Evolutionary conservation across 768 basidiomycete species (phyloP).

Genomic region (Pleurotus cornucopiae): DNA sequence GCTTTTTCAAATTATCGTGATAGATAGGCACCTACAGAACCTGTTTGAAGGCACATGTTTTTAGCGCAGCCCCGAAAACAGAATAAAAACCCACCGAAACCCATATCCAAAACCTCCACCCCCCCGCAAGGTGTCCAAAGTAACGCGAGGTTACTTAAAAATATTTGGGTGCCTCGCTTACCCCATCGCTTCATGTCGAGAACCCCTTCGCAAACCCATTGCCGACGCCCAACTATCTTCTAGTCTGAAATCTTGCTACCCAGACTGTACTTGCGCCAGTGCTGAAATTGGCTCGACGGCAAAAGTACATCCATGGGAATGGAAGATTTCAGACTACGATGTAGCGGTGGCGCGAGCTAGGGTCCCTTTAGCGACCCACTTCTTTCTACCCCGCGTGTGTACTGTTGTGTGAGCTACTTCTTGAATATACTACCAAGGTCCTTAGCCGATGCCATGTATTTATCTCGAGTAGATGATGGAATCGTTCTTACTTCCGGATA

Average conservation of each 20-base stretch:
- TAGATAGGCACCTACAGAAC: neutral
- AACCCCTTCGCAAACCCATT: too few species aligned
- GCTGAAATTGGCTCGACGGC: neutral
- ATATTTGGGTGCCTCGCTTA: too few species aligned
- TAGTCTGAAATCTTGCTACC: constrained; percentile 6
- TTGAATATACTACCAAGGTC: too few species aligned
- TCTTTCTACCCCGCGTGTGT: too few species aligned
- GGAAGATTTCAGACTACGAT: constrained; percentile 7
- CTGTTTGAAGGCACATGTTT: constrained; percentile 5
- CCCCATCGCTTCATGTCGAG: too few species aligned
- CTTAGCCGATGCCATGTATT: too few species aligned
- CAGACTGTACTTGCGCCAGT: neutral
- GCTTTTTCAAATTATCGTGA: too few species aligned
- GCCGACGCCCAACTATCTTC: neutral
- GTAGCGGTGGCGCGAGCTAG: neutral
- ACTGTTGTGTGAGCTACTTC: too few species aligned
- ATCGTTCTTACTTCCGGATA: neutral
- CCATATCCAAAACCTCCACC: neutral
- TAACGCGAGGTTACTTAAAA: neutral
- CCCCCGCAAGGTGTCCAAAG: neutral
- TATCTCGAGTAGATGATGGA: neutral
- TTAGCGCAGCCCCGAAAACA: neutral
- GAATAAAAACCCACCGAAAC: neutral
- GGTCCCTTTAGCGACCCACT: too few species aligned
- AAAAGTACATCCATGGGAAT: constrained; percentile 9